phyloP scores from a whole-genome alignment of 75 land plant species.

The Ceratopteris richardii region DNA sequence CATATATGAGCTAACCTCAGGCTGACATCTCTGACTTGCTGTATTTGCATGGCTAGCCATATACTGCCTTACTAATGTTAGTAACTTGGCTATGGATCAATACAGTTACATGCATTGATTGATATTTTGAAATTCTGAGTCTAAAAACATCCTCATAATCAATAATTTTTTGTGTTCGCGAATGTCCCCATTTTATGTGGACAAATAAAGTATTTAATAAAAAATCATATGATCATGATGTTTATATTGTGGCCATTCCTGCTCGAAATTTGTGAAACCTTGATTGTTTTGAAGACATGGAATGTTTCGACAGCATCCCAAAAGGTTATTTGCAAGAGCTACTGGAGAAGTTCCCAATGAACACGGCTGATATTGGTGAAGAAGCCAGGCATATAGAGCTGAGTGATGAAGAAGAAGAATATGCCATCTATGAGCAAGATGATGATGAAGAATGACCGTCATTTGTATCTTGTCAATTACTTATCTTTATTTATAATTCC shows the following conservation, averaged over 20 bases:
- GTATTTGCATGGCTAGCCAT: too few relatives aligned
- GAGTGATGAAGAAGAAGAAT: slow-evolving; percentile 52
- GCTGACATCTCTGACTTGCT: too few relatives aligned
- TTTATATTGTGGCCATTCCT: not conserved
- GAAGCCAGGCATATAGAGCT: slow-evolving; percentile 13
- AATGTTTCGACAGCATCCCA: slow-evolving; percentile 30
- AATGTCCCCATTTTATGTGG: too few relatives aligned
- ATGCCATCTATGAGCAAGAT: slow-evolving; percentile 61
- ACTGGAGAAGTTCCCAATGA: slow-evolving; percentile 47
- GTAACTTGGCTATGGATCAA: too few relatives aligned
- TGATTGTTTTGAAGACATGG: slow-evolving; percentile 9
- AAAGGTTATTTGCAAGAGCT: slow-evolving; percentile 56
- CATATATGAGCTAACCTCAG: too few relatives aligned
- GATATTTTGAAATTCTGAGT: too few relatives aligned
- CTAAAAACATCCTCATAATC: too few relatives aligned
- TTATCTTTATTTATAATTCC: too few relatives aligned
- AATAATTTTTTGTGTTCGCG: too few relatives aligned
- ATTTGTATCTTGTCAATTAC: too few relatives aligned
- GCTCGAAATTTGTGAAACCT: not conserved
- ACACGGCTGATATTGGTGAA: slow-evolving; percentile 12
- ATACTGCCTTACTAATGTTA: too few relatives aligned
- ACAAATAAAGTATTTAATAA: not conserved
- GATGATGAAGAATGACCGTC: slow-evolving; percentile 65
- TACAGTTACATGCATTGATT: too few relatives aligned
- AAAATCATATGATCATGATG: not conserved